These are phyloP conservation scores for Dalechampia spathulata DNA, from an alignment of 441 rosid genomes.

Conservation along the genomic window DNA sequence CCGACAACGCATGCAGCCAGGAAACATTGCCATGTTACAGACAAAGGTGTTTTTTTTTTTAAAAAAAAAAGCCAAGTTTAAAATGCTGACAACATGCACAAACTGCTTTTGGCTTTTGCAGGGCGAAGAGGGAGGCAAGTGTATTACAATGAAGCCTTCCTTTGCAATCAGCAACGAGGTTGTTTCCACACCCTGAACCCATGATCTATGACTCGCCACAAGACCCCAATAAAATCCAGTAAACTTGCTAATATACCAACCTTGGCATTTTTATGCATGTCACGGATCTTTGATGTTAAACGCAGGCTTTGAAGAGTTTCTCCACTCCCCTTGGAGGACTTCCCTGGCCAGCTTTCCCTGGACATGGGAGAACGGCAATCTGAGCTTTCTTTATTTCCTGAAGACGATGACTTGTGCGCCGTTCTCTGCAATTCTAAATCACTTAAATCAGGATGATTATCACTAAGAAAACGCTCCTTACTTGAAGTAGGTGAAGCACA, in stretches of 20 bases:
- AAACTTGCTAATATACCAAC: slow-evolving; percentile 28
- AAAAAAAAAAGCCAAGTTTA: too few species aligned
- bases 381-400: slow-evolving; percentile 57
- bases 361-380: slow-evolving; percentile 67
- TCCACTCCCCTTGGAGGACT: slow-evolving; percentile 43
- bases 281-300: slow-evolving; percentile 86
- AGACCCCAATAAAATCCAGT: slow-evolving; percentile 10
- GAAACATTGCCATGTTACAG: not conserved
- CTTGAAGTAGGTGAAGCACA: slow-evolving; percentile 52
- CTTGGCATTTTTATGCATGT: slow-evolving; percentile 95
- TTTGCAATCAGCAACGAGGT: too few species aligned
- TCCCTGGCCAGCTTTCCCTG: slow-evolving; percentile 81
- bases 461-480: slow-evolving; percentile 47
- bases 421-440: slow-evolving; percentile 66
- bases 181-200: too few species aligned
- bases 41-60: not conserved
- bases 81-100: too few species aligned
- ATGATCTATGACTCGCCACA: too few species aligned
- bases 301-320: slow-evolving; percentile 73
- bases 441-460: slow-evolving; percentile 48
- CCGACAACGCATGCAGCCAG: not conserved
- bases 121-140: too few species aligned
- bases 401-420: slow-evolving; percentile 47
- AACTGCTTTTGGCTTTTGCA: too few species aligned
- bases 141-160: too few species aligned